Evolutionary conservation across 1,284 basidiomycete species (phyloP).

Genomic region (Puccinia triticina): DNA sequence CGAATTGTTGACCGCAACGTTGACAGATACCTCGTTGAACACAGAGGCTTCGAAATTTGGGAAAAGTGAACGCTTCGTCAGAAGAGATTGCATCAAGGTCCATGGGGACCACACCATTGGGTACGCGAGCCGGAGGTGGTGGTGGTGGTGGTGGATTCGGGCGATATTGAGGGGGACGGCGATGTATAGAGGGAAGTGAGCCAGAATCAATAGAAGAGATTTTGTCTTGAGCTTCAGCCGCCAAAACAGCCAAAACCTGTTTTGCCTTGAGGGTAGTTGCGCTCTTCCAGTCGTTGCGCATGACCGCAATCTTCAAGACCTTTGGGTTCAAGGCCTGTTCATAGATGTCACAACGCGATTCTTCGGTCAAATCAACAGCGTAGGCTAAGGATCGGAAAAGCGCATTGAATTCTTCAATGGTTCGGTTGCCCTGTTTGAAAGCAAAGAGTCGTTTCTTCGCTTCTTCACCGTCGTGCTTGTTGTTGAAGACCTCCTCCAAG

Average conservation of each 20-base stretch:
- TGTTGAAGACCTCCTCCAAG: neutral
- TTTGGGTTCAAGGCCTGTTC: constrained; percentile 12
- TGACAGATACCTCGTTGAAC: neutral
- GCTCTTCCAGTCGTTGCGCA: neutral
- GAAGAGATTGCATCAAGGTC: neutral
- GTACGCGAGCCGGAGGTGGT: neutral
- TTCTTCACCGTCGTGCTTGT: constrained; percentile 5
- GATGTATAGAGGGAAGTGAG: neutral
- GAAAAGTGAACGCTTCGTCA: neutral
- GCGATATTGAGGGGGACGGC: neutral
- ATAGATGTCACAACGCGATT: constrained; percentile 17
- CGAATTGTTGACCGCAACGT: neutral
- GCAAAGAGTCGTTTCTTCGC: neutral
- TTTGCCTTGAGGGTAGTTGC: neutral
- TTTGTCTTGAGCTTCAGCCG: constrained; percentile 10
- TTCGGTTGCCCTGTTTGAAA: neutral
- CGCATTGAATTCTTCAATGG: constrained; percentile 18
- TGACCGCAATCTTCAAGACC: constrained; percentile 4
- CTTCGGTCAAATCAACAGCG: neutral
- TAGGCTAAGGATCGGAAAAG: neutral
- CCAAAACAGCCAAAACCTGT: neutral
- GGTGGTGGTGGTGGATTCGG: neutral
- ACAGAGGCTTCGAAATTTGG: neutral
- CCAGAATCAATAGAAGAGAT: neutral
- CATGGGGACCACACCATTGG: neutral